These are phyloP conservation scores for Blastomyces silverae DNA, from an alignment of 2,329 filamentous ascomycete species.

Conservation along the genomic window DNA sequence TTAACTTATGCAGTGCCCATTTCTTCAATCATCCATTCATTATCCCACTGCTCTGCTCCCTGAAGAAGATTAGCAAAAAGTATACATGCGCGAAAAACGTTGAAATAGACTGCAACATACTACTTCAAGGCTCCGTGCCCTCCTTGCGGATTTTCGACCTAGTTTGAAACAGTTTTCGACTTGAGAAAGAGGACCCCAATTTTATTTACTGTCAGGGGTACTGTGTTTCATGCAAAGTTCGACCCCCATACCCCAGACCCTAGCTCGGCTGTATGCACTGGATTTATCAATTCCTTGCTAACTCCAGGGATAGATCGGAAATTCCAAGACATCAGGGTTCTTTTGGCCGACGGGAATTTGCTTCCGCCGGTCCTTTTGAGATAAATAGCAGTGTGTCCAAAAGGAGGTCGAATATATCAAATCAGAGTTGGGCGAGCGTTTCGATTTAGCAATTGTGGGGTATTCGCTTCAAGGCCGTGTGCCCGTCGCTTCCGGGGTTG, in stretches of 20 bases:
- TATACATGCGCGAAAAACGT: not conserved
- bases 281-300: conserved; percentile 12
- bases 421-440: not conserved
- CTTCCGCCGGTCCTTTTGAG: not conserved
- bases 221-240: not conserved
- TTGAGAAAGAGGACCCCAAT: not conserved
- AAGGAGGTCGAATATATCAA: not conserved
- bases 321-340: not conserved
- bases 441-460: not conserved
- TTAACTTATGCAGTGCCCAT: not conserved
- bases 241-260: not conserved
- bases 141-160: not conserved
- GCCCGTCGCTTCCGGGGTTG: not conserved
- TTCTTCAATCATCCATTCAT: not conserved
- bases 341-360: not conserved
- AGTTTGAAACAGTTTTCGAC: not conserved
- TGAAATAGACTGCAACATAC: not conserved
- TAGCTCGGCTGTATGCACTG: not conserved
- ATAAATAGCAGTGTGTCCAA: not conserved
- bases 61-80: not conserved
- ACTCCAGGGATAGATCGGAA: conserved; percentile 1
- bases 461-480: not conserved
- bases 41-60: not conserved
- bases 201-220: not conserved
- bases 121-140: not conserved